phyloP scores from a whole-genome alignment of 805 yeast species.

The Lachancea waltii region DNA sequence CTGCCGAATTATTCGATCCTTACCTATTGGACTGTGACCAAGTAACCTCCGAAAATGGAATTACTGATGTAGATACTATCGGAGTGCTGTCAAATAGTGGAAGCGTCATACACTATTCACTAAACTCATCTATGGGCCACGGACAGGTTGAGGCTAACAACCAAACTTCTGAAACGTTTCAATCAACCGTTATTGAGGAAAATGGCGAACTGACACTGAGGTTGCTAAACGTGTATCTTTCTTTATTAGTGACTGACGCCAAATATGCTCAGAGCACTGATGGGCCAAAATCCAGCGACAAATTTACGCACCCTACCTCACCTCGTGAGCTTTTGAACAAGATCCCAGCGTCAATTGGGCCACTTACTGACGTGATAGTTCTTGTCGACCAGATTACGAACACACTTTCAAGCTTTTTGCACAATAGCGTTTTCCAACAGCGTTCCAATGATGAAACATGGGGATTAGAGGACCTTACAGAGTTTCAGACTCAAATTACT shows the following conservation, averaged over 20 bases:
- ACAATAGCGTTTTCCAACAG: conserved; percentile 1
- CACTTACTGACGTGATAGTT: conserved; percentile 5
- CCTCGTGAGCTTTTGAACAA: not conserved
- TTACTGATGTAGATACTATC: conserved; percentile 1
- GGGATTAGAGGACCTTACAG: not conserved
- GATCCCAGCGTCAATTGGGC: conserved; percentile 1
- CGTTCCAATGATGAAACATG: conserved; percentile 1
- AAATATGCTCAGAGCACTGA: conserved; percentile 2
- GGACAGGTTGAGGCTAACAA: not conserved
- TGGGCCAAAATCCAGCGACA: not conserved
- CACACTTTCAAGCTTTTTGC: conserved; percentile 1
- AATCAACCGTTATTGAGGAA: conserved; percentile 1
- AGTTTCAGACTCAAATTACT: conserved; percentile 1
- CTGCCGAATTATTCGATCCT: not conserved
- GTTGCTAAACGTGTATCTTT: conserved; percentile 4
- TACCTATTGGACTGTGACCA: not conserved
- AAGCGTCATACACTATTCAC: conserved; percentile 8
- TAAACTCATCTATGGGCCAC: conserved; percentile 4
- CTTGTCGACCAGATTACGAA: conserved; percentile 6
- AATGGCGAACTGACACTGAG: conserved; percentile 5
- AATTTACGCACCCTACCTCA: not conserved
- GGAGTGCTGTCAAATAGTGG: conserved; percentile 3
- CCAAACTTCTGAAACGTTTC: not conserved
- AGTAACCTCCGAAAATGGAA: conserved; percentile 1
- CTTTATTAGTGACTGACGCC: conserved; percentile 5